Evolutionary conservation across 169 alveolate species (phyloP).

Genomic region (Eimeria necatrix): DNA sequence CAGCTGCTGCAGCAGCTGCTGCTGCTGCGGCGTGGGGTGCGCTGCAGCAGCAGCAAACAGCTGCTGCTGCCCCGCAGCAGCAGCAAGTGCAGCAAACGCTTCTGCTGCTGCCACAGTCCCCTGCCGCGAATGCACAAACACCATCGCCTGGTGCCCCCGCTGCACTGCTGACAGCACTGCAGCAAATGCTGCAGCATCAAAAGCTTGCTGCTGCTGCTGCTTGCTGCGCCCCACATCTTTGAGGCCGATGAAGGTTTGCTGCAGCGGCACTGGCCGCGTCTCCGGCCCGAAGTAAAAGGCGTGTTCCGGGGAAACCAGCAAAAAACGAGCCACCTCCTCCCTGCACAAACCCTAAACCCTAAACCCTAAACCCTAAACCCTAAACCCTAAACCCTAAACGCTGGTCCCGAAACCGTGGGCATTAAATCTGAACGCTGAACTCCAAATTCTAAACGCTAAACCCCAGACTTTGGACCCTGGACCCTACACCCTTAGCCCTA

Average conservation of each 20-base stretch:
- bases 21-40: not conserved
- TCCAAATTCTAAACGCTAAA: too few species aligned
- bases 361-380: not conserved
- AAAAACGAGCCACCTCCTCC: conserved; percentile 97
- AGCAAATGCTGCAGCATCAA: conserved; percentile 95
- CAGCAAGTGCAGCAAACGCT: not conserved
- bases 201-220: conserved; percentile 86
- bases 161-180: conserved; percentile 91
- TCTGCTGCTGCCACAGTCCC: conserved; percentile 98
- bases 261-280: conserved; percentile 98
- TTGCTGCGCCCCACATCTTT: conserved; percentile 92
- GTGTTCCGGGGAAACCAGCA: conserved; percentile 90
- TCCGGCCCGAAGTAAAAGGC: conserved; percentile 83
- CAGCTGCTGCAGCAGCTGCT: not conserved
- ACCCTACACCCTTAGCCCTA: too few species aligned
- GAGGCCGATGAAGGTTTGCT: conserved; percentile 96
- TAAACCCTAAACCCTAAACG: not conserved
- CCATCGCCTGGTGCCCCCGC: conserved; percentile 95
- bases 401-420: too few species aligned
- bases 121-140: conserved; percentile 99
- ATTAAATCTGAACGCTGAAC: too few species aligned
- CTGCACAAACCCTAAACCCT: not conserved
- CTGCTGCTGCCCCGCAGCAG: not conserved
- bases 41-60: not conserved
- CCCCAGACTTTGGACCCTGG: too few species aligned